Base-by-base conservation (phyloP, 2,329 filamentous ascomycete genomes). In the Torrubiellomyces zombiae region DNA sequence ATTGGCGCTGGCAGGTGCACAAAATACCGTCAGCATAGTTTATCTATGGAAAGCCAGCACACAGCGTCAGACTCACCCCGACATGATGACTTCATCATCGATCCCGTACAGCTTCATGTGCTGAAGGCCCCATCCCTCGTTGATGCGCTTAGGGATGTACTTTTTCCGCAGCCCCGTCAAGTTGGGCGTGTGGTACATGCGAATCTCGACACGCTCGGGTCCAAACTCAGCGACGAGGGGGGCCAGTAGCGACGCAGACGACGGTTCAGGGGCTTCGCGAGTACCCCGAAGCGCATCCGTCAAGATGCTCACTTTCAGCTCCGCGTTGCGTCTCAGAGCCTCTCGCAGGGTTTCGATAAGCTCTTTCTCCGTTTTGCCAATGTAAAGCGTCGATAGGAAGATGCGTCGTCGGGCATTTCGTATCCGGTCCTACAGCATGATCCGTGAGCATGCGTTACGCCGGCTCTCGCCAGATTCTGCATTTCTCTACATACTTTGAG, bases 71-170 rank as follows among this genome's bases (percentile, higher is more conserved):
- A 28, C 57, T 33, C 63, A 81, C 69, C 83, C 85, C 6, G 85
- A 92, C 40, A 98, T 69, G 35, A 98, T 86, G 29, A 98, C 77
- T 48, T 93, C 83, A 42, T 98, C 83, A 40, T 98, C 89, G 13
- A 93, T 59, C 0, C 89, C 89, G 39, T 98, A 98, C 1, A 98
- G 60, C 61, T 98, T 98, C 86, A 98, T 98, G 45, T 98, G 89
- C 47, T 98, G 89, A 32, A 98, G 54, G 1, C 89, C 89, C 89
- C 89, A 98, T 11, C 89, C 89, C 53, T 98, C 89, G 38, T 98
- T 98, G 46, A 98, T 86, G 12, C 89, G 67, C 44, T 71, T 80
- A 0, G 89, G 89, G 3, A 95, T 69, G 36, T 79, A 60, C 40
- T 74, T 73, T 53, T 95, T 95, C 25, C 75, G 69, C 29, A 91